phyloP scores from a whole-genome alignment of 768 basidiomycete species.

The Podaxis sp. region DNA sequence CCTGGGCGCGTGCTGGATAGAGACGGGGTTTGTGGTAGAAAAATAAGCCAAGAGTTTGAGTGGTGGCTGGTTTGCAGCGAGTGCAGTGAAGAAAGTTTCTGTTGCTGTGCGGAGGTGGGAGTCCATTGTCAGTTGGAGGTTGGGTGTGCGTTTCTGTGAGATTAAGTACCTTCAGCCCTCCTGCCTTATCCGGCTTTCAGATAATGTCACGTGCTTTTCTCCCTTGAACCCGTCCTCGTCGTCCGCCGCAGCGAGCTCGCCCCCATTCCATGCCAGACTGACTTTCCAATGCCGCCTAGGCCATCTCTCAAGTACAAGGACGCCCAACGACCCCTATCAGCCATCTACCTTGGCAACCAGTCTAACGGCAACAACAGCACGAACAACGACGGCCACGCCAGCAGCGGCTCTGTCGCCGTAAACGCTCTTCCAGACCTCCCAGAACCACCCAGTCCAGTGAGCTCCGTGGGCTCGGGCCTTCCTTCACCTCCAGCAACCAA shows the following conservation, averaged over 20 bases:
- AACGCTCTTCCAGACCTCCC: slow-evolving; percentile 64
- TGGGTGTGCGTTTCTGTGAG: neutral
- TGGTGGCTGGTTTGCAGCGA: slow-evolving; percentile 32
- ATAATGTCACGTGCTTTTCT: neutral
- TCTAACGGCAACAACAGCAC: slow-evolving; percentile 22
- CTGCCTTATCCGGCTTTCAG: slow-evolving; percentile 3
- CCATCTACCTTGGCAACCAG: slow-evolving; percentile 37
- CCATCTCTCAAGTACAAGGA: slow-evolving; percentile 29
- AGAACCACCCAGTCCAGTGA: slow-evolving; percentile 64
- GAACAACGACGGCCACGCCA: slow-evolving; percentile 20
- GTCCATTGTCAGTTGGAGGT: neutral
- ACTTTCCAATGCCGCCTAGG: slow-evolving; percentile 37
- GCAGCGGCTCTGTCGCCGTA: slow-evolving; percentile 22
- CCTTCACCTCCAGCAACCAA: slow-evolving; percentile 86
- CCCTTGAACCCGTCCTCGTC: neutral
- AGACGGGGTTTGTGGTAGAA: slow-evolving; percentile 34
- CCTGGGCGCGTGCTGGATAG: slow-evolving; percentile 40
- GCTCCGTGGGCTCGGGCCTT: slow-evolving; percentile 55
- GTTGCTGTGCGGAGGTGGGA: slow-evolving; percentile 32
- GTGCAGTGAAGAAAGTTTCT: slow-evolving; percentile 35
- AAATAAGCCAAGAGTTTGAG: slow-evolving; percentile 36
- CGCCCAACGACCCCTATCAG: slow-evolving; percentile 35
- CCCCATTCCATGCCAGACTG: neutral
- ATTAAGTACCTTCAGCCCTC: neutral
- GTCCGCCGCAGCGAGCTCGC: neutral